Evolutionary conservation across 352 stramenopile genomes (phyloP).

Genomic region (Phytophthora agathidicida): DNA sequence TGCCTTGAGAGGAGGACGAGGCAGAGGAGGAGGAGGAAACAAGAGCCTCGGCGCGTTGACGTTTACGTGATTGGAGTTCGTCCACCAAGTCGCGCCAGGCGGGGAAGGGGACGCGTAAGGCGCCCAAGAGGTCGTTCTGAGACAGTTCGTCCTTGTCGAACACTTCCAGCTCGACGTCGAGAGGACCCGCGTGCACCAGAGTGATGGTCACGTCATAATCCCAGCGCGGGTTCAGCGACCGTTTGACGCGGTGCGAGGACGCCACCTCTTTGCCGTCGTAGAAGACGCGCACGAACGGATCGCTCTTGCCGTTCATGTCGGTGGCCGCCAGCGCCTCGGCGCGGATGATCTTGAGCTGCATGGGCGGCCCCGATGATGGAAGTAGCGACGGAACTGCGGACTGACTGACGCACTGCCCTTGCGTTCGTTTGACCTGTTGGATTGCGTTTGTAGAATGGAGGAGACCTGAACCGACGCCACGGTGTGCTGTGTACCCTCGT

Average conservation of each 20-base stretch:
- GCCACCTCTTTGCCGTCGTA: conserved; percentile 84
- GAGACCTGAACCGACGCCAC: conserved; percentile 19
- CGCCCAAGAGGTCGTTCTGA: conserved; percentile 67
- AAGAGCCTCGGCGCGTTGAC: conserved; percentile 10
- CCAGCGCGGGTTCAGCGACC: conserved; percentile 76
- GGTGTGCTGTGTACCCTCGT: too few relatives aligned
- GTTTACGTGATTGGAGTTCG: conserved; percentile 44
- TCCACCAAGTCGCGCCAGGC: conserved; percentile 62
- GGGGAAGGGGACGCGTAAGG: conserved; percentile 74
- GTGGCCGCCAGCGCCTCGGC: conserved; percentile 72
- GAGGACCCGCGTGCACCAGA: conserved; percentile 53
- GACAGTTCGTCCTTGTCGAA: conserved; percentile 76
- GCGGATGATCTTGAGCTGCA: conserved; percentile 78
- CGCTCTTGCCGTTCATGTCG: conserved; percentile 68
- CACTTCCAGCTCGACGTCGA: conserved; percentile 81
- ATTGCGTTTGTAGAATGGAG: conserved; percentile 13
- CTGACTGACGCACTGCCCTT: background rate
- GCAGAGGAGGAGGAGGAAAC: background rate
- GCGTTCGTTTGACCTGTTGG: conserved; percentile 16
- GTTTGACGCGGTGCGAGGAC: conserved; percentile 70
- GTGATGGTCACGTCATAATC: conserved; percentile 67
- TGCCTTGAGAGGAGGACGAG: background rate
- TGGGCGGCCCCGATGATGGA: too few relatives aligned
- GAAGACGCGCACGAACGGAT: conserved; percentile 76
- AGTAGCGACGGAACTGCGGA: background rate